Evolutionary conservation across 2,329 filamentous ascomycete species (phyloP), one percentile per base, ranked within the genome.

Genomic region (Myriosclerotinia scirpicola): DNA sequence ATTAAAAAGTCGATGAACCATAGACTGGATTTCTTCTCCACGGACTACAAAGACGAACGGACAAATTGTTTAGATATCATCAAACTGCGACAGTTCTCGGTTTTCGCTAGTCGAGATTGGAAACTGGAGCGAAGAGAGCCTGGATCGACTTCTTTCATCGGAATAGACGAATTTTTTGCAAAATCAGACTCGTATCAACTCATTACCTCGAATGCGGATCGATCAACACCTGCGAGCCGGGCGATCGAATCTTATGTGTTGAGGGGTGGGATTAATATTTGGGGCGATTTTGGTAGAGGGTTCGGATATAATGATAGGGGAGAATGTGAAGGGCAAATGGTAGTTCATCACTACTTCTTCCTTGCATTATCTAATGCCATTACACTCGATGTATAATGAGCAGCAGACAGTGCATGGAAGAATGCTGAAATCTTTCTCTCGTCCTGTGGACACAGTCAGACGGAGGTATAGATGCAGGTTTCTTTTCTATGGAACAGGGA

Each of bases 291-390:
- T 40, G 20, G 34, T 9, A 42, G 17, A 14, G 52, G 52, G 11
- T 15, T 44, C 38, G 40, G 36, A 54, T 60, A 56, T 46, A 38
- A 63, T 48, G 38, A 54, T 48, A 26, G 40, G 58, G 46, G 52
- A 64, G 22, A 30, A 44, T 36, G n/a, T 36, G 69, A 44, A 60
- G 66, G 42, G 60, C 64, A 67, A 68, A 68, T 64, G 70, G 71
- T 73, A 75, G 73, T 62, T 73, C 73, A 74, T 74, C 72, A 71
- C 73, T 74, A 73, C 74, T 71, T 71, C 72, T 74, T 70, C 71
- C 7, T n/a, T 34, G n/a, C 36, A 44, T 26, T 63, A 42, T 42
- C 17, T 11, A 2, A 30, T 6, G 17, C 26, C 34, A 6, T 55
- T 20, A 34, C 42, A 30, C 52, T 55, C 42, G 46, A 55, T 55